These are phyloP conservation scores for Stenogyne calaminthoides DNA, from an alignment of 305 asterid genomes.

Conservation along the genomic window DNA sequence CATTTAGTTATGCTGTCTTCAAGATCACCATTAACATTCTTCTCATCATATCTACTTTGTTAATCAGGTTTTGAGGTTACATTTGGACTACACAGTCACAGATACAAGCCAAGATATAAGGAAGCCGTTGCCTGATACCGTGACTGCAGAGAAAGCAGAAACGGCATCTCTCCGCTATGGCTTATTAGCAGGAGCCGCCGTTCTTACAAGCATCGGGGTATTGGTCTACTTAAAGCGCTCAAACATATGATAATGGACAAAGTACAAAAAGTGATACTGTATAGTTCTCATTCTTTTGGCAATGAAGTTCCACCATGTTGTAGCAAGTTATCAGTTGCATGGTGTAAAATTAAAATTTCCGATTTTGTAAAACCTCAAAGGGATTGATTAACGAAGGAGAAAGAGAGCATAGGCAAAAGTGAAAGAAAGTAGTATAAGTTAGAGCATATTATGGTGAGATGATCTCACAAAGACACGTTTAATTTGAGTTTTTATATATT, in stretches of 20 bases:
- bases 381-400: neutral
- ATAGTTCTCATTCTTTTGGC: neutral
- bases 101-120: slow-evolving; percentile 35
- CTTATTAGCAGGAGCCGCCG: slow-evolving; percentile 70
- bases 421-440: neutral
- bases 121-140: slow-evolving; percentile 26
- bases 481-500: too few relatives aligned
- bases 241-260: slow-evolving; percentile 35
- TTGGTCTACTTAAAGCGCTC: slow-evolving; percentile 70
- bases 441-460: neutral
- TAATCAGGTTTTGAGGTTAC: slow-evolving; percentile 74
- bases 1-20: neutral
- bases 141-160: slow-evolving; percentile 38
- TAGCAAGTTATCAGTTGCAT: neutral
- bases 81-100: slow-evolving; percentile 46
- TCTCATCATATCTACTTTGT: neutral
- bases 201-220: slow-evolving; percentile 62
- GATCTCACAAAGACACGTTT: too few relatives aligned
- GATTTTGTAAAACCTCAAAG: neutral
- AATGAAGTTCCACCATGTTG: neutral
- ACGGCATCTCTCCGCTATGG: slow-evolving; percentile 37
- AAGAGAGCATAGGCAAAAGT: neutral
- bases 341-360: neutral
- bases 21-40: neutral
- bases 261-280: neutral